A percentile compares a stretch with the other conserved stretches of the same genome.
Evolutionary conservation across 2,329 filamentous ascomycete species (phyloP).

Genomic region (Fusarium scirpi): DNA sequence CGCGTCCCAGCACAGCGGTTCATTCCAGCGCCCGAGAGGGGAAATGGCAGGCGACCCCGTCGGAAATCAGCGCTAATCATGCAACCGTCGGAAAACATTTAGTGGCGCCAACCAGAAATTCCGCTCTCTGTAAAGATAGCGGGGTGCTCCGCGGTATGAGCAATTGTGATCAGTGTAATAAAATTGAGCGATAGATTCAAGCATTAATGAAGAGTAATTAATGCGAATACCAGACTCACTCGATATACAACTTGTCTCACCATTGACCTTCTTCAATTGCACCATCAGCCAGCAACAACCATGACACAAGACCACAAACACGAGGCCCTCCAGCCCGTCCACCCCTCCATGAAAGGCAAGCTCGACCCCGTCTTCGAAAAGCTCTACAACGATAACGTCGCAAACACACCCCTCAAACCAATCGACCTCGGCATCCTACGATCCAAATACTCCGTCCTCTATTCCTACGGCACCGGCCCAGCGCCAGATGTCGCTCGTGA

Average conservation of each 20-base stretch:
- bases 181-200: neutral
- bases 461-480: conserved; percentile 58
- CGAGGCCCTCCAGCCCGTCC: conserved; percentile 62
- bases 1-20: conserved; percentile 7
- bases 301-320: conserved; percentile 45
- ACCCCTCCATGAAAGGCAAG: conserved; percentile 59
- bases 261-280: neutral
- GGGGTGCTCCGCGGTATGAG: neutral
- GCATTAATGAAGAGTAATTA: neutral
- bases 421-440: conserved; percentile 56
- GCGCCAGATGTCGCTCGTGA: conserved; percentile 55
- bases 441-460: conserved; percentile 57
- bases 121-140: neutral
- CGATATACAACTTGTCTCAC: too few species aligned
- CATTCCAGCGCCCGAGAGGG: neutral
- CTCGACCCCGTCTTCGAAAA: conserved; percentile 61
- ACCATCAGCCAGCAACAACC: neutral
- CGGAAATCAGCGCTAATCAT: conserved; percentile 9
- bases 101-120: neutral
- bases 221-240: neutral
- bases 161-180: neutral
- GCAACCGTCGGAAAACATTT: conserved; percentile 18
- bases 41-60: neutral
- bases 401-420: conserved; percentile 55
- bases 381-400: conserved; percentile 61